Conservation (phyloP, 83 land plant genomes). For the Picea abies region DNA sequence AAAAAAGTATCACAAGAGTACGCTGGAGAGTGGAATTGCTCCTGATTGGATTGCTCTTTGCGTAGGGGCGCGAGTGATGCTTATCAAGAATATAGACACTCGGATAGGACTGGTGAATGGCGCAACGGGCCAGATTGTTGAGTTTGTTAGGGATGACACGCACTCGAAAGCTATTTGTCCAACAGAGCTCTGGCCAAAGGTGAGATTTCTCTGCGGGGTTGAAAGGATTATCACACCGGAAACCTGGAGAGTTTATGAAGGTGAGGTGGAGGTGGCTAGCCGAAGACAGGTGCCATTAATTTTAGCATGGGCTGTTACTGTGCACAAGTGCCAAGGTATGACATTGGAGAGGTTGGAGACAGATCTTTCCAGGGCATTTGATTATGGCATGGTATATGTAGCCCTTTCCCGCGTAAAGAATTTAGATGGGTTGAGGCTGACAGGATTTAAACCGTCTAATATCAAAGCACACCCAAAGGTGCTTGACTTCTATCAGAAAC, state of each 20-base stretch:
- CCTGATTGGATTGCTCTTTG: slow-evolving; percentile 45
- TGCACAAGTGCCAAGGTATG: slow-evolving; percentile 91
- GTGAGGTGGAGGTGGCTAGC: slow-evolving; percentile 36
- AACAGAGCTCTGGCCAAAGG: slow-evolving; percentile 46
- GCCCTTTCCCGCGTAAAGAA: slow-evolving; percentile 74
- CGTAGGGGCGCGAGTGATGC: slow-evolving; percentile 81
- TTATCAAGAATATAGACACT: slow-evolving; percentile 54
- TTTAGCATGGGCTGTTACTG: slow-evolving; percentile 78
- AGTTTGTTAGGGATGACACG: slow-evolving; percentile 1
- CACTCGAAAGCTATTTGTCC: neutral
- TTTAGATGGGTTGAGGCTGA: slow-evolving; percentile 66
- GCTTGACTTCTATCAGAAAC: slow-evolving; percentile 45
- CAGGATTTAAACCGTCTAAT: slow-evolving; percentile 56
- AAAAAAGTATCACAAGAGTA: slow-evolving; percentile 17
- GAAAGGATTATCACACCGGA: slow-evolving; percentile 45
- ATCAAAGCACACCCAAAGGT: slow-evolving; percentile 70
- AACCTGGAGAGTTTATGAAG: slow-evolving; percentile 46
- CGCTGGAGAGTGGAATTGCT: slow-evolving; percentile 25
- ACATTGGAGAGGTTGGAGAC: slow-evolving; percentile 63
- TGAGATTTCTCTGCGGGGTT: slow-evolving; percentile 50
- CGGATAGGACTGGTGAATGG: slow-evolving; percentile 66
- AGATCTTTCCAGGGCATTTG: slow-evolving; percentile 68
- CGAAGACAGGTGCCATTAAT: slow-evolving; percentile 69
- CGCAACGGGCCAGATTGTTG: slow-evolving; percentile 32
- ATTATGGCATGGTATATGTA: slow-evolving; percentile 83